These are phyloP conservation scores for Colletotrichum scovillei DNA, from an alignment of 2,329 filamentous ascomycete species.

Conservation along the genomic window DNA sequence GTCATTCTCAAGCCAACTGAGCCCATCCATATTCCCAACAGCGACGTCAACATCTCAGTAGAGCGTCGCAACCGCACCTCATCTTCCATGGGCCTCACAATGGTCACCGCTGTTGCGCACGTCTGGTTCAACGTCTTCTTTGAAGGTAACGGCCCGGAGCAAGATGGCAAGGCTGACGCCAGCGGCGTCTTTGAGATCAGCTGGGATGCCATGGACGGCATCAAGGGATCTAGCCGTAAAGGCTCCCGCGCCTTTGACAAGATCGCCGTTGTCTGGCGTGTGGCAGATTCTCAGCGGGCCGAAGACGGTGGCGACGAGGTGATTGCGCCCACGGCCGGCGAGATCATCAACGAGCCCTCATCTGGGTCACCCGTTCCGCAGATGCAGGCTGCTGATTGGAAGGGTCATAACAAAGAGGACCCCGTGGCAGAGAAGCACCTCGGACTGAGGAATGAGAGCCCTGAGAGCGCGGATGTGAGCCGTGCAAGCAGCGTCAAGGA, in stretches of 20 bases:
- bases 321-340: constrained; percentile 36
- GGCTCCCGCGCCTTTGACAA: constrained; percentile 85
- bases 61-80: constrained; percentile 85
- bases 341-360: constrained; percentile 69
- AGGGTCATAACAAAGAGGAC: constrained; percentile 63
- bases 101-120: constrained; percentile 93
- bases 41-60: constrained; percentile 90
- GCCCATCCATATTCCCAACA: constrained; percentile 78
- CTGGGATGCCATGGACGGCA: constrained; percentile 85
- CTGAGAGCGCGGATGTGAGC: constrained; percentile 75
- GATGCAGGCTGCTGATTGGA: constrained; percentile 79
- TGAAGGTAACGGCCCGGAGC: constrained; percentile 82
- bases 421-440: constrained; percentile 70
- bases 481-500: constrained; percentile 76
- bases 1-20: constrained; percentile 81
- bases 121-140: constrained; percentile 98
- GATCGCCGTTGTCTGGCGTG: constrained; percentile 86
- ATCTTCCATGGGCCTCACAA: constrained; percentile 82
- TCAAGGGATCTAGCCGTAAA: constrained; percentile 88
- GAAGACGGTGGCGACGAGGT: constrained; percentile 40
- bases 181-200: constrained; percentile 72
- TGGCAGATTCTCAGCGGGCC: constrained; percentile 35
- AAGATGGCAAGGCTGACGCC: constrained; percentile 71
- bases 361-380: constrained; percentile 77
- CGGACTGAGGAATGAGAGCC: constrained; percentile 74